These are phyloP conservation scores for Rhodotorula toruloides DNA, from an alignment of 768 basidiomycete genomes.

Conservation along the genomic window DNA sequence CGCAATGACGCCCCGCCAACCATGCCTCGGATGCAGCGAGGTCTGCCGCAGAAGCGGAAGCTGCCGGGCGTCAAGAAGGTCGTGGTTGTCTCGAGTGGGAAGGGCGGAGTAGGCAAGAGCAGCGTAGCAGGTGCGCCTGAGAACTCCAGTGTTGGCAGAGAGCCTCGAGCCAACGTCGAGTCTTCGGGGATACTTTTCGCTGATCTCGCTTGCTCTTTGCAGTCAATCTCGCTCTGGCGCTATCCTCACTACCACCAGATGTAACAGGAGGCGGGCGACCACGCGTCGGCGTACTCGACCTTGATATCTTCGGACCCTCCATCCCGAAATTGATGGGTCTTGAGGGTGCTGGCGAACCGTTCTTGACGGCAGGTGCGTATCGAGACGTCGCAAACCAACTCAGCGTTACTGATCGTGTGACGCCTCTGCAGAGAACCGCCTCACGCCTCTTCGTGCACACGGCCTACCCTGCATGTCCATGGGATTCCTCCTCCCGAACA, in stretches of 20 bases:
- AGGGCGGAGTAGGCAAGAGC: conserved; percentile 94
- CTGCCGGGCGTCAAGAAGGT: conserved; percentile 67
- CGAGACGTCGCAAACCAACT: neutral
- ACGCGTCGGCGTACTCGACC: conserved; percentile 80
- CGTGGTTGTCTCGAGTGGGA: conserved; percentile 81
- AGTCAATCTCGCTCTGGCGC: conserved; percentile 78
- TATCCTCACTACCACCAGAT: conserved; percentile 52
- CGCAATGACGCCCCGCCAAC: conserved; percentile 48
- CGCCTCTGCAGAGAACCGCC: conserved; percentile 58
- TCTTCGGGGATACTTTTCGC: neutral
- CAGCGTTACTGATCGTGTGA: neutral
- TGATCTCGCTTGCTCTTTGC: neutral
- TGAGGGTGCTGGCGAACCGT: conserved; percentile 68
- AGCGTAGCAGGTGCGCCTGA: conserved; percentile 69
- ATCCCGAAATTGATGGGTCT: conserved; percentile 90
- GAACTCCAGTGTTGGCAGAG: neutral
- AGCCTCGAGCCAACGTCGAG: no score
- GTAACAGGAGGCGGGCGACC: conserved; percentile 48
- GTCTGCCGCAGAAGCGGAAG: conserved; percentile 47
- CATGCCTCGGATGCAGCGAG: conserved; percentile 49
- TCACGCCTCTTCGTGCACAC: conserved; percentile 79
- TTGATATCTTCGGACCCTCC: conserved; percentile 94
- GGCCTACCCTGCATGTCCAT: conserved; percentile 93
- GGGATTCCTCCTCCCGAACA: conserved; percentile 69
- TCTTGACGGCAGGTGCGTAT: conserved; percentile 61